Conservation (phyloP, 2,329 filamentous ascomycete genomes). For the Botrytis deweyae region DNA sequence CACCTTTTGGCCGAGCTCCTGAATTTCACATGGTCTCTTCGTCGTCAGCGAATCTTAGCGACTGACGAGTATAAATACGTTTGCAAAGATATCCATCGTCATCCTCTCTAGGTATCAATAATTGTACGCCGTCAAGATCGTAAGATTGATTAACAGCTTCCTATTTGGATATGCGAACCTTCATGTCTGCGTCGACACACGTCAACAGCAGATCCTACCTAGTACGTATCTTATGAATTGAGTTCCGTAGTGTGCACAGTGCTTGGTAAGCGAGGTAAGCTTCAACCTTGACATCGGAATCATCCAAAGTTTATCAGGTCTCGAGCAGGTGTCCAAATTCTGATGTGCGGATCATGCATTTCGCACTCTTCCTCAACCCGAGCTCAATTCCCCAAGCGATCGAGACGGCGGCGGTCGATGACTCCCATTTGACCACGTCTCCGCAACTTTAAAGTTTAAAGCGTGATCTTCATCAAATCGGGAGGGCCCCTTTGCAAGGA, state of each 20-base stretch:
- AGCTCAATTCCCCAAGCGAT: background rate
- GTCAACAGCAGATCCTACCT: background rate
- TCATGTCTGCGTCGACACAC: background rate
- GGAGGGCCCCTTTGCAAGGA: background rate
- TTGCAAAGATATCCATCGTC: slow-evolving; percentile 5
- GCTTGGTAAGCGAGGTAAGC: background rate
- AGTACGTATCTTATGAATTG: background rate
- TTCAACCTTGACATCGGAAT: background rate
- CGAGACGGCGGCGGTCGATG: background rate
- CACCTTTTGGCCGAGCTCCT: background rate
- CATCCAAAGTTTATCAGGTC: background rate
- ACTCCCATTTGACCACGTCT: slow-evolving; percentile 1
- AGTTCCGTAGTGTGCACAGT: background rate
- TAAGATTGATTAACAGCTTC: background rate
- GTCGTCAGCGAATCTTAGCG: slow-evolving; percentile 8
- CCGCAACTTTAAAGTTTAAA: slow-evolving; percentile 18
- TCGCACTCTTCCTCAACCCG: too few relatives aligned
- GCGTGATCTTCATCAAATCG: background rate
- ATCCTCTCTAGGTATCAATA: background rate
- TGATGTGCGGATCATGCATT: background rate
- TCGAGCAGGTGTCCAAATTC: background rate
- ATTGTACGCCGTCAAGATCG: background rate
- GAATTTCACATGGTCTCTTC: background rate
- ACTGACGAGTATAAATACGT: slow-evolving; percentile 10
- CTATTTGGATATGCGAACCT: background rate